Base-by-base conservation (phyloP, 2,329 filamentous ascomycete species). In the Aspergillus sp. region DNA sequence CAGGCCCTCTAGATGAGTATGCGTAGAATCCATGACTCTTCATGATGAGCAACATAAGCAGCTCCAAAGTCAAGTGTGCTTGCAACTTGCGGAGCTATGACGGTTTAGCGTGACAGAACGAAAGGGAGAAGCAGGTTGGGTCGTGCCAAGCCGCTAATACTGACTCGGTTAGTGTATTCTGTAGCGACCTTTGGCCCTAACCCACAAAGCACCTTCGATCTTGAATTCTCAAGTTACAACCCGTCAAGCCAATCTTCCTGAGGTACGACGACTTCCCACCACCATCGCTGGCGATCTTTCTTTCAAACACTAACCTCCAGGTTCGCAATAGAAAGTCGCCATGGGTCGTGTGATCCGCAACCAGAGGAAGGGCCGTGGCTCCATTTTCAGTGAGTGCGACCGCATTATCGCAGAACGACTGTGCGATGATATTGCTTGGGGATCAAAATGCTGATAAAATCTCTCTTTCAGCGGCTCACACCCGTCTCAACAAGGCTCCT, bases 401-500 rank as follows among this genome's bases (percentile, higher is more conserved):
- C 68, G 68, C 66, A 66, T 65, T 45, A 49, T 55, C 51, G 52
- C 44, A 47, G 55, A 62, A 66, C 57, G 62, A 62, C 61, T 24
- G 44, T 48, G 35, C 27, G 31, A 59, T 61, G 64, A 49, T 52
- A 51, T 46, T 48, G 37, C 21, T 15, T 31, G 23, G 47, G 46
- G 43, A 53, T 52, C 40, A 59, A 59, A 63, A 68, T 59, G 63
- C 73, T 75, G 68, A 75, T 73, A 46, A 66, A 61, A 60, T 66
- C 62, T 64, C 63, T 62, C 62, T 56, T 70, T 61, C 74, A 90
- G 87, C 86, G 81, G 87, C 89, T 80, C 86, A 90, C 83, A 92
- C 90, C 82, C 89, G 90, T 82, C 87, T 98, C 77, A 93, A 95
- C 85, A 97, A 98, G 88, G 87, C 89, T 66, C 90, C 91, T 67